Evolutionary conservation across 176 grass and related monocot genomes (phyloP).

Genomic region (Hordeum marinum): DNA sequence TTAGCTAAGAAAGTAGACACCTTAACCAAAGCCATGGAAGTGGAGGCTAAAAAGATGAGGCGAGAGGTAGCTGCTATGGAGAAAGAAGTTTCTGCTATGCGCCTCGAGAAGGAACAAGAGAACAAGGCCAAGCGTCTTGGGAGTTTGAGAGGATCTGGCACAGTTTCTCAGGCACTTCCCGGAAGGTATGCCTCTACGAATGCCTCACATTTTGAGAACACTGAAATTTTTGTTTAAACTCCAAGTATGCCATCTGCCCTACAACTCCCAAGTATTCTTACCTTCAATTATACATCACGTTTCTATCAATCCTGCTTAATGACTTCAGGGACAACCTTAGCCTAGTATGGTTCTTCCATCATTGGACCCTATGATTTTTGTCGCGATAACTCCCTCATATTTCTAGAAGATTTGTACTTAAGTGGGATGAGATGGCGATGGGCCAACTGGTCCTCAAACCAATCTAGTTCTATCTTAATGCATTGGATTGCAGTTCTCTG

Average conservation of each 20-base stretch:
- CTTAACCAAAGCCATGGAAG: conserved; percentile 90
- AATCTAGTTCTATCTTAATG: background rate
- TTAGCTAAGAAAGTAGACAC: conserved; percentile 89
- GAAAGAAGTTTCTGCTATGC: conserved; percentile 82
- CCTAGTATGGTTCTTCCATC: background rate
- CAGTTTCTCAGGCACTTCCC: conserved; percentile 43
- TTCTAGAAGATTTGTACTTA: background rate
- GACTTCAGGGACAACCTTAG: background rate
- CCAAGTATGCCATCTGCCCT: background rate
- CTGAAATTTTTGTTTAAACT: background rate
- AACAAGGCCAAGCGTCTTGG: conserved; percentile 58
- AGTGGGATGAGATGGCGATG: background rate
- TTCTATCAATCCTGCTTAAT: background rate
- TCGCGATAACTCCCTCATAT: background rate
- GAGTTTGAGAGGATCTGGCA: conserved; percentile 63
- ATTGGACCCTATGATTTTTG: background rate
- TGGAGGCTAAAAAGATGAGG: conserved; percentile 97
- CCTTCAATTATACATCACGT: background rate
- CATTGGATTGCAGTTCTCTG: background rate
- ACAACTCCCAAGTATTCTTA: background rate
- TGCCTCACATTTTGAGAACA: conserved; percentile 17
- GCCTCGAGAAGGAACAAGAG: conserved; percentile 77
- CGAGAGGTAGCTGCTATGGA: conserved; percentile 80
- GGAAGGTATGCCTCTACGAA: conserved; percentile 46
- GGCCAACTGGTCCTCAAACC: background rate